Percentiles rank a stretch among this genome's conserved stretches.
These are phyloP conservation scores for Sparassis latifolia DNA, from an alignment of 1,284 basidiomycete species.

Conservation along the genomic window DNA sequence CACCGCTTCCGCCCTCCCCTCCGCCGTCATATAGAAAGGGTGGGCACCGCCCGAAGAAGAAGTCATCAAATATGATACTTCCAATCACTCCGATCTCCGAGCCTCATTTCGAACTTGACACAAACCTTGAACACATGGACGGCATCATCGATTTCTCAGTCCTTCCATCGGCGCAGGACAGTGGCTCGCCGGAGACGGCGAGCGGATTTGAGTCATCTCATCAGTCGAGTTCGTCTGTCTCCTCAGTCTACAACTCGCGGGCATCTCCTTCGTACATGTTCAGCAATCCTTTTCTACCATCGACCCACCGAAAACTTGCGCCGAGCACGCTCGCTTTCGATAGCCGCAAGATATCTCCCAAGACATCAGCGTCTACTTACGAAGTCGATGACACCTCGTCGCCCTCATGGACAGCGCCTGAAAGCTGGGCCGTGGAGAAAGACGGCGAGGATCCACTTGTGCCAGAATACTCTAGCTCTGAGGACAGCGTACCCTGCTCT, in stretches of 20 bases:
- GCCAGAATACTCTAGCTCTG: slow-evolving; percentile 39
- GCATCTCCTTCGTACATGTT: slow-evolving; percentile 16
- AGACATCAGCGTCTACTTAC: slow-evolving; percentile 24
- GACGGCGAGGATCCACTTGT: slow-evolving; percentile 33
- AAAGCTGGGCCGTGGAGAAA: slow-evolving; percentile 54
- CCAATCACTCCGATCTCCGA: slow-evolving; percentile 12
- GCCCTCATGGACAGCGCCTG: slow-evolving; percentile 46
- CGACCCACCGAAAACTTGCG: slow-evolving; percentile 15
- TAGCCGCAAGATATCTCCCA: slow-evolving; percentile 44
- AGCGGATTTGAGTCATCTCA: slow-evolving; percentile 27
- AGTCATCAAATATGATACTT: slow-evolving; percentile 12
- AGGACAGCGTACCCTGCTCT: slow-evolving; percentile 24
- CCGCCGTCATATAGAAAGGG: slow-evolving; percentile 22
- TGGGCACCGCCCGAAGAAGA: slow-evolving; percentile 18
- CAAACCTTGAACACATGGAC: slow-evolving; percentile 76
- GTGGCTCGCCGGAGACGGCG: slow-evolving; percentile 32
- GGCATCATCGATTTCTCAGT: slow-evolving; percentile 66
- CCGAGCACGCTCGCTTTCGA: slow-evolving; percentile 18
- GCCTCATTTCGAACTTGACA: slow-evolving; percentile 54
- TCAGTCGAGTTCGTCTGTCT: slow-evolving; percentile 21
- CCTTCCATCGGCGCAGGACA: slow-evolving; percentile 21
- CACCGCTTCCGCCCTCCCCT: slow-evolving; percentile 27
- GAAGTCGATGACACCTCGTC: slow-evolving; percentile 22
- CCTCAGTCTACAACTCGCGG: slow-evolving; percentile 20
- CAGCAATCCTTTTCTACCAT: slow-evolving; percentile 26